Base-by-base conservation (phyloP, 2,329 filamentous ascomycete species). In the Trichocomaceae sp. region DNA sequence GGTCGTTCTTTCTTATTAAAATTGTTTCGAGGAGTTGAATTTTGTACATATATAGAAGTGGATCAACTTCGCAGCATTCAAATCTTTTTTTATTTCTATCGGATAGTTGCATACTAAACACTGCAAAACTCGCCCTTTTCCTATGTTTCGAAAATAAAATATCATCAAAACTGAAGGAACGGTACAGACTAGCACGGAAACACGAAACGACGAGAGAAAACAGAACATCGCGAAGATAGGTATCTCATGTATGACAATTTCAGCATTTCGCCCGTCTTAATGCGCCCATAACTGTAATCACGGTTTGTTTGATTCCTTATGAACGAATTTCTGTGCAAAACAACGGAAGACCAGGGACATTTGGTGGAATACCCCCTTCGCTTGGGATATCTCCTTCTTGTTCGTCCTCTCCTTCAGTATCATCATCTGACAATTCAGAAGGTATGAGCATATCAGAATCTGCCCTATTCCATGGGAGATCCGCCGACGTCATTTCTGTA, bases 401-500 rank as follows among this genome's bases (percentile, higher is more conserved):
- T 5, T 29, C 42, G 1, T 49, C 39, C 2, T 49, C 45, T 15
- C 13, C 35, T 17, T 57, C 55, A 15, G 35, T n/a, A 7, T 26
- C 13, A 15, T 33, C 48, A 23, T 51, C 46, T 12, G 29, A 50
- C 23, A 49, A 35, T 17, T 60, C 61, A 1, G 60, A 56, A 58
- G 62, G 54, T 23, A 57, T 48, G 19, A 44, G 41, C 33, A 17
- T 29, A 37, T 58, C 47, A 26, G 59, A 50, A 5, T 57, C 50
- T 10, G 39, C 22, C 8, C 29, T 47, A 6, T 61, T 55, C 71
- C 75, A 77, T 0, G 73, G 74, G 61, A 75, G 64, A 62, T 77
- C 68, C 55, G 61, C 59, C 17, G 63, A 62, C n/a, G 66, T 62
- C 44, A 80, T 66, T 10, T 69, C 64, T 12, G 65, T 67, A 60